phyloP scores from a whole-genome alignment of 805 yeast genomes.

The Candida patagonica region DNA sequence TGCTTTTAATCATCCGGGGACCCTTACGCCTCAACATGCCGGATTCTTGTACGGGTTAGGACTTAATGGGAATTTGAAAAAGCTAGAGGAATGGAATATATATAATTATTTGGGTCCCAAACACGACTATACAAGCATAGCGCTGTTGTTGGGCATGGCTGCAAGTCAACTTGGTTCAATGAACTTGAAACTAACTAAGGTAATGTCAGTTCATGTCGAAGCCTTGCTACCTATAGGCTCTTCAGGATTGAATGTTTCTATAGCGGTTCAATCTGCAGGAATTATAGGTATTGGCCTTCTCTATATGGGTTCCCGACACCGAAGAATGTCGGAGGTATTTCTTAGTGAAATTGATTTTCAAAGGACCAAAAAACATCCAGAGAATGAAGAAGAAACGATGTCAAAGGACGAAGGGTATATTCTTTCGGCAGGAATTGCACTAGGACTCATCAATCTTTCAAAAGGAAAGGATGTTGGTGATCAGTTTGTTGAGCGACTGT shows the following conservation, averaged over 20 bases:
- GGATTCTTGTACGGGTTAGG: slow-evolving; percentile 93
- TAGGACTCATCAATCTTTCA: slow-evolving; percentile 79
- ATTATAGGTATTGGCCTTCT: slow-evolving; percentile 81
- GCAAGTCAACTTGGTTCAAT: slow-evolving; percentile 76
- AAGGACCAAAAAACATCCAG: neutral
- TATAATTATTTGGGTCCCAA: slow-evolving; percentile 89
- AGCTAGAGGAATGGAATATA: slow-evolving; percentile 91
- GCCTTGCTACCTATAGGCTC: slow-evolving; percentile 89
- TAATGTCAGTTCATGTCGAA: slow-evolving; percentile 84
- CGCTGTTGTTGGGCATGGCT: slow-evolving; percentile 82
- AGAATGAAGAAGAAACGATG: slow-evolving; percentile 2
- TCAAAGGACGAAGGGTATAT: slow-evolving; percentile 57
- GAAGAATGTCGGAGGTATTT: slow-evolving; percentile 76
- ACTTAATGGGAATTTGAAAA: slow-evolving; percentile 74
- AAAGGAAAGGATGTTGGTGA: slow-evolving; percentile 59
- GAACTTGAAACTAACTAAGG: slow-evolving; percentile 83
- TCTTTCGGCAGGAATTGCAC: slow-evolving; percentile 77
- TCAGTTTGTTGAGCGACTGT: slow-evolving; percentile 50
- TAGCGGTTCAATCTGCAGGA: slow-evolving; percentile 85
- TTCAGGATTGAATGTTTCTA: slow-evolving; percentile 74
- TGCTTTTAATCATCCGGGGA: slow-evolving; percentile 69
- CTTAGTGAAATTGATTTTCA: slow-evolving; percentile 46
- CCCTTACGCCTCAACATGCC: slow-evolving; percentile 77
- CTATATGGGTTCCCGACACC: slow-evolving; percentile 66
- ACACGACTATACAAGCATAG: slow-evolving; percentile 74